Conservation (phyloP, 768 basidiomycete genomes). For the Amanita brunnescens region DNA sequence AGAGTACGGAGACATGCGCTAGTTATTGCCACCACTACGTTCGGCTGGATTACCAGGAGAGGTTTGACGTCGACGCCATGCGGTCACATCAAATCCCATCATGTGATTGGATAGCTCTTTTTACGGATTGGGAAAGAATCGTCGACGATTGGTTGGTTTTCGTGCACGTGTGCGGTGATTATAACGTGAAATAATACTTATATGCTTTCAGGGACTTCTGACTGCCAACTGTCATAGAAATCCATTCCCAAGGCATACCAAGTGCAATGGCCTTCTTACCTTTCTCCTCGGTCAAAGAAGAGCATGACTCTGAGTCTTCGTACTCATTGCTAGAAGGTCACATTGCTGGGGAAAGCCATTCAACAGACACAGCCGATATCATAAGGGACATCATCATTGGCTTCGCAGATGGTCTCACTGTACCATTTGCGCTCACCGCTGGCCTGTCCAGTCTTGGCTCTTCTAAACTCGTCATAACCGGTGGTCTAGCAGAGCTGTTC, state of each 20-base stretch:
- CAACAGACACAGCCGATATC: not conserved
- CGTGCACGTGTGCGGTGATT: too few species aligned
- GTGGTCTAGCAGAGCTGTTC: constrained; percentile 1
- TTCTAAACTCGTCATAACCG: not conserved
- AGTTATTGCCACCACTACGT: too few species aligned
- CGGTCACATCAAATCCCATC: too few species aligned
- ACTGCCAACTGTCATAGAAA: too few species aligned
- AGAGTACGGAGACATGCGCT: too few species aligned
- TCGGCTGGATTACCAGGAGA: too few species aligned
- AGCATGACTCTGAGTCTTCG: not conserved
- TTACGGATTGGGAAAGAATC: too few species aligned
- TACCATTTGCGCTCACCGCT: constrained; percentile 2
- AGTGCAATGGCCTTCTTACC: not conserved
- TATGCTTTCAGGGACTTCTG: too few species aligned
- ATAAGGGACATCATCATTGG: not conserved
- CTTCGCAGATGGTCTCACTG: constrained; percentile 2
- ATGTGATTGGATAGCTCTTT: too few species aligned
- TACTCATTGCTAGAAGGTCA: not conserved
- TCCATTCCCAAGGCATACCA: not conserved
- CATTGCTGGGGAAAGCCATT: not conserved
- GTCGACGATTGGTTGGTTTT: too few species aligned
- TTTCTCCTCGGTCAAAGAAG: not conserved
- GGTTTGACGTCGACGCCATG: too few species aligned
- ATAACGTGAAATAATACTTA: too few species aligned
- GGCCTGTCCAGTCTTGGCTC: constrained; percentile 3